Percentiles rank a stretch among this genome's conserved stretches.
These are phyloP conservation scores for Betula pendula DNA, from an alignment of 306 rosid genomes.

Conservation along the genomic window DNA sequence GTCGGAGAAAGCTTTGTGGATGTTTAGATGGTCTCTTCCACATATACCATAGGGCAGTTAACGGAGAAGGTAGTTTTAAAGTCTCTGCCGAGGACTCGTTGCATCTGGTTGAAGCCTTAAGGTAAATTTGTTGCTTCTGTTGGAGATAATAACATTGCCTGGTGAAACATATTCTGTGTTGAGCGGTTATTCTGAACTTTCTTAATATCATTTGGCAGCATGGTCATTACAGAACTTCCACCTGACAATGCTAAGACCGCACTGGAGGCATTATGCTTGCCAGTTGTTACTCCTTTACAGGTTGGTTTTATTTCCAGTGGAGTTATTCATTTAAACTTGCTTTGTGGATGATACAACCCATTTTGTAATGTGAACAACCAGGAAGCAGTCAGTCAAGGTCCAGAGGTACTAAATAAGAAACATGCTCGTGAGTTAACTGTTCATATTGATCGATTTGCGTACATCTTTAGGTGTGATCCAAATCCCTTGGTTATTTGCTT, in stretches of 20 bases:
- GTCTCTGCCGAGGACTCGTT: constrained; percentile 92
- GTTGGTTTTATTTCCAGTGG: constrained; percentile 43
- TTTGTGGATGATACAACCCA: constrained; percentile 28
- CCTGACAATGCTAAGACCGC: constrained; percentile 86
- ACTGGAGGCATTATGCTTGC: constrained; percentile 89
- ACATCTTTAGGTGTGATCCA: constrained; percentile 80
- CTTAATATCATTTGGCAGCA: constrained; percentile 47
- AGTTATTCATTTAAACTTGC: not conserved
- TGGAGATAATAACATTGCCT: constrained; percentile 21
- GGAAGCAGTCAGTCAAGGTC: constrained; percentile 89
- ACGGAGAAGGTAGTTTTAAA: constrained; percentile 86
- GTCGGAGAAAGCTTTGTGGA: constrained; percentile 96
- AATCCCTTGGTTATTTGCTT: constrained; percentile 15
- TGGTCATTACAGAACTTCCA: constrained; percentile 93
- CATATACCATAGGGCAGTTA: constrained; percentile 78
- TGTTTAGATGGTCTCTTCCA: constrained; percentile 90
- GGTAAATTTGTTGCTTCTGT: constrained; percentile 47
- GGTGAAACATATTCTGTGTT: constrained; percentile 17
- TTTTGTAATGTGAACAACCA: constrained; percentile 42
- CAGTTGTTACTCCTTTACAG: constrained; percentile 90
- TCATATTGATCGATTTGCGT: constrained; percentile 94
- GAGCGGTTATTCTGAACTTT: constrained; percentile 31
- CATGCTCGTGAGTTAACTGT: constrained; percentile 87
- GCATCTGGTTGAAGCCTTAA: constrained; percentile 94
- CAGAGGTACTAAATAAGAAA: constrained; percentile 71